phyloP scores from a whole-genome alignment of 768 basidiomycete species.

The Collybia sp. region DNA sequence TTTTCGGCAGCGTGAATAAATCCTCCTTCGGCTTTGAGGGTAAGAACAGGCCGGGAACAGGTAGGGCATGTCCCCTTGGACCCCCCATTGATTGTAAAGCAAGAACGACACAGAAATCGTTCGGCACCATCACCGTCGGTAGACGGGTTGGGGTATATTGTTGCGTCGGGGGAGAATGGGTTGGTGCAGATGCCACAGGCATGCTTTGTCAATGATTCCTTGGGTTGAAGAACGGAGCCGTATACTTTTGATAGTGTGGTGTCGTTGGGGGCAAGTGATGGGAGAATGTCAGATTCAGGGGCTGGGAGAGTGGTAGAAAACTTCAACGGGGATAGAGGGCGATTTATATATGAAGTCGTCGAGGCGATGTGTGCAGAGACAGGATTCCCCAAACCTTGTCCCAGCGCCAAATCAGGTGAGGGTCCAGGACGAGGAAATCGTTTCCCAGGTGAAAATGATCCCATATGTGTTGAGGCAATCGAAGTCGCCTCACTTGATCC shows the following conservation, averaged over 20 bases:
- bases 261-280: slow-evolving; percentile 43
- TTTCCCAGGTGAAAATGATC: slow-evolving; percentile 27
- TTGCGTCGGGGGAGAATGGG: slow-evolving; percentile 75
- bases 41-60: slow-evolving; percentile 69
- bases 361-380: slow-evolving; percentile 58
- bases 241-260: slow-evolving; percentile 77
- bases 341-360: slow-evolving; percentile 34
- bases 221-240: slow-evolving; percentile 78
- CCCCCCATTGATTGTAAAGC: slow-evolving; percentile 69
- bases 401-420: slow-evolving; percentile 21
- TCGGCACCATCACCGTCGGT: slow-evolving; percentile 24
- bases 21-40: slow-evolving; percentile 71
- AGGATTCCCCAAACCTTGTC: slow-evolving; percentile 34
- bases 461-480: slow-evolving; percentile 1
- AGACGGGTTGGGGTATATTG: slow-evolving; percentile 77
- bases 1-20: slow-evolving; percentile 67
- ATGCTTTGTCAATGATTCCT: slow-evolving; percentile 65
- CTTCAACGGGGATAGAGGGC: slow-evolving; percentile 58
- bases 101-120: slow-evolving; percentile 72
- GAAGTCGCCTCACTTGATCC: slow-evolving; percentile 11
- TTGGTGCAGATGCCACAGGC: slow-evolving; percentile 62
- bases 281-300: slow-evolving; percentile 57
- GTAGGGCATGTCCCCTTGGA: slow-evolving; percentile 69
- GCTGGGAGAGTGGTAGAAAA: slow-evolving; percentile 44
- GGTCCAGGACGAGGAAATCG: slow-evolving; percentile 46